Evolutionary conservation across 352 stramenopile genomes (phyloP), one percentile per base, ranked within the genome.

Genomic region (Globisporangium spinosum): DNA sequence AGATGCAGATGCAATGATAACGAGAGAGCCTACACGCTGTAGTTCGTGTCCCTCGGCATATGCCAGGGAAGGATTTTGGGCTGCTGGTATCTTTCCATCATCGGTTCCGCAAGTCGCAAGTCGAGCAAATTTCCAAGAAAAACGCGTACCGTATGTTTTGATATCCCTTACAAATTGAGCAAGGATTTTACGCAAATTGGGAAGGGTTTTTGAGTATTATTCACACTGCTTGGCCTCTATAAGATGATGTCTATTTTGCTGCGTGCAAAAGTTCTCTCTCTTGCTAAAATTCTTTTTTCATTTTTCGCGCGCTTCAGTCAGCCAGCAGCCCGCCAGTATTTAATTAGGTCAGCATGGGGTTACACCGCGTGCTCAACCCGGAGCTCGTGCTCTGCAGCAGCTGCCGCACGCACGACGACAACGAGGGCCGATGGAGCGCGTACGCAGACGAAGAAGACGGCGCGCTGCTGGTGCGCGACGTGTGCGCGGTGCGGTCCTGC

Each of bases 371-470:
- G 59, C 77, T 90, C 25, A 73, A 77, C 25, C 84, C 84, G 38
- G 59, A 75, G 76, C 82, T 92, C 34, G 82, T 89, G 65, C 78
- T 92, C 34, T 92, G 84, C 70, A 69, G 66, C 27, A 60, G 51
- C 38, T 92, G 84, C 61, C 74, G 83, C 58, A 61, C 77, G 0
- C 65, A 67, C 34, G 68, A 74, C 27, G 73, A 75, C 34, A 68
- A 79, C 47, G 73, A 77, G 55, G 57, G 35, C 43, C 64, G 45
- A 20, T 90, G 64, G 76, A 49, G 62, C 57, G 68, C 58, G 35
- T 79, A 85, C 43, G 66, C 68, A 6, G 72, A 56, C 25, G 68
- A 64, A 20, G 66, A 69, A 0, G 72, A 83, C 54, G 51, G 76
- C 43, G 53, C 77, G 25, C 59, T 92, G 68, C 70, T 89, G 15